Evolutionary conservation across 148 eudicot genomes (phyloP).

Genomic region (Vaccinium darrowii): DNA sequence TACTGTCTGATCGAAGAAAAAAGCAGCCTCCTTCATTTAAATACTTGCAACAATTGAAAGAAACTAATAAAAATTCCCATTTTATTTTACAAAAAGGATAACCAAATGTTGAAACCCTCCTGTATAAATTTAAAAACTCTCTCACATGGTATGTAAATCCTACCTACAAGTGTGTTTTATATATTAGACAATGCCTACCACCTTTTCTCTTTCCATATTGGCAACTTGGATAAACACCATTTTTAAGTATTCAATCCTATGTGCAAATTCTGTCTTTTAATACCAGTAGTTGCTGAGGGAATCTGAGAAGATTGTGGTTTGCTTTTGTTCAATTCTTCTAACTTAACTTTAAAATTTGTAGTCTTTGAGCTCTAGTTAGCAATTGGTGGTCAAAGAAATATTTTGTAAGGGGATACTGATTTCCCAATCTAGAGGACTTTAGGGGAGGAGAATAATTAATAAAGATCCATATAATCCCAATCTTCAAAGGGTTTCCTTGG

Average conservation of each 20-base stretch:
- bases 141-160: neutral
- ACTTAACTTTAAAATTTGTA: neutral
- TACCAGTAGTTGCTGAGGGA: neutral
- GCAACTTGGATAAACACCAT: neutral
- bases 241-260: neutral
- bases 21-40: neutral
- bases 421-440: constrained; percentile 13
- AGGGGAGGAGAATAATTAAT: neutral
- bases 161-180: neutral
- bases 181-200: neutral
- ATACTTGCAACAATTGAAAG: neutral
- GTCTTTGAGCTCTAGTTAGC: neutral
- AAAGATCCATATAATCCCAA: neutral
- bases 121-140: no score
- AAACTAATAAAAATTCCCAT: neutral
- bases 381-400: constrained; percentile 8
- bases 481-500: neutral
- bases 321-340: neutral
- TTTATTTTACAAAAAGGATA: no score
- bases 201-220: neutral
- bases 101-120: no score
- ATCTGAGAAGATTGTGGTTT: neutral
- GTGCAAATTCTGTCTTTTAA: neutral
- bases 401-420: neutral
- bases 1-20: neutral